phyloP scores from a whole-genome alignment of 257 asterid species.

The Solanum chilense region DNA sequence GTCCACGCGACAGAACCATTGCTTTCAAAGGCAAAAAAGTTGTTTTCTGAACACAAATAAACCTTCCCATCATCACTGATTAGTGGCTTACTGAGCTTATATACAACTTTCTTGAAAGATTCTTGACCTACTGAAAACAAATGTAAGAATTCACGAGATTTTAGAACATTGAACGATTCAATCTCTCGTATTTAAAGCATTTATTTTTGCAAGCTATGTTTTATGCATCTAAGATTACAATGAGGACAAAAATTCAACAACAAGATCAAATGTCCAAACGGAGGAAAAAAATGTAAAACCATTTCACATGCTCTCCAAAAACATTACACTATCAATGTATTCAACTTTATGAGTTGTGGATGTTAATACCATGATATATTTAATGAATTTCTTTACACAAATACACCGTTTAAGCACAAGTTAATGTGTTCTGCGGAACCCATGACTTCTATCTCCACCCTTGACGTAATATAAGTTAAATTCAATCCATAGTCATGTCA shows the following conservation, averaged over 20 bases:
- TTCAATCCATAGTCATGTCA: no score
- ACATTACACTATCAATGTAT: not conserved
- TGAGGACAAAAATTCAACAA: not conserved
- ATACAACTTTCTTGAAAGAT: constrained; percentile 14
- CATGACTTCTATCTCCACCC: not conserved
- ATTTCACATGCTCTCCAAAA: not conserved
- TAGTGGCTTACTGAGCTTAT: constrained; percentile 41
- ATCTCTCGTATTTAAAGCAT: not conserved
- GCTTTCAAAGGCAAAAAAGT: constrained; percentile 53
- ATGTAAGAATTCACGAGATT: not conserved
- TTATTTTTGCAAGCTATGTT: not conserved
- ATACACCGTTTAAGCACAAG: not conserved
- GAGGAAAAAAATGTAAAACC: not conserved
- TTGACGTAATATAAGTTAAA: not conserved
- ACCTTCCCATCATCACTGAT: constrained; percentile 74
- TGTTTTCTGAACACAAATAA: constrained; percentile 48
- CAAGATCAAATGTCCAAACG: not conserved
- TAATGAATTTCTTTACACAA: not conserved
- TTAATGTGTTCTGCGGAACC: not conserved
- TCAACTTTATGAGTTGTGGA: not conserved
- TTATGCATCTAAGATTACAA: not conserved
- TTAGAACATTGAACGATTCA: not conserved
- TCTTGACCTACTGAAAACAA: constrained; percentile 25
- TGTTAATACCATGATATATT: not conserved
- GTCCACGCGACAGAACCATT: constrained; percentile 83